Base-by-base conservation (phyloP, 176 grass and related monocot species). In the Eleusine coracana region DNA sequence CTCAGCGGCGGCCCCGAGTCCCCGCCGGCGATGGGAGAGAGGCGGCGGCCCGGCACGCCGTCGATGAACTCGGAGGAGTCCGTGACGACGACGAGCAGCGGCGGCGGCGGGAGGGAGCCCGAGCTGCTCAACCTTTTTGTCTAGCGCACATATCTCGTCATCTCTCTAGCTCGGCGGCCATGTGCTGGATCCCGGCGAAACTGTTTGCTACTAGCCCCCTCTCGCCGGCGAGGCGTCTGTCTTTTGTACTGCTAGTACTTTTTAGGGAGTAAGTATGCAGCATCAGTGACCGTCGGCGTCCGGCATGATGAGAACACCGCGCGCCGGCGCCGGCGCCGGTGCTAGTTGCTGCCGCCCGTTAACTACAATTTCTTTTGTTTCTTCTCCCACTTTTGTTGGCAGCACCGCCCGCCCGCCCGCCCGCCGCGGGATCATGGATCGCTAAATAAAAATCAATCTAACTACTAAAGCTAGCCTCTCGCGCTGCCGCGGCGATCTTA, bases 51-150 rank as follows among this genome's bases (percentile, higher is more conserved):
- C 23, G 89, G 67, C n/a, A 92, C 97, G 73, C 93, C 93, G 45
- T 99, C 97, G 25, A 85, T 84, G 83, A 90, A 88, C 85, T 99
- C 97, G 5, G 91, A 89, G 52, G 86, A 80, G 2, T 99, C 97
- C 56, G 91, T 99, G 48, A 99, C 87, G 39, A 95, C 91, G 21
- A 83, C 39, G 20, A 68, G 38, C 16, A 50, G 62, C 39, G 76
- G 73, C n/a, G 49, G 65, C 21, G 75, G 68, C 48, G 81, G 59
- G 31, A 79, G 61, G 58, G 76, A 88, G 55, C 91, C 83, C 1
- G 83, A 75, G 77, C 89, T 96, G 52, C 79, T 99, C 29, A 89
- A 94, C 78, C 93, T 99, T 81, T 99, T 99, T 59, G 39, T 96
- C 48, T 96, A 82, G 31, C 31, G 31, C 31, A 34, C 31, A 34